A percentile compares a stretch with the other conserved stretches of the same genome.
Conservation (phyloP, 305 asterid genomes). For the Fraxinus baroniana region DNA sequence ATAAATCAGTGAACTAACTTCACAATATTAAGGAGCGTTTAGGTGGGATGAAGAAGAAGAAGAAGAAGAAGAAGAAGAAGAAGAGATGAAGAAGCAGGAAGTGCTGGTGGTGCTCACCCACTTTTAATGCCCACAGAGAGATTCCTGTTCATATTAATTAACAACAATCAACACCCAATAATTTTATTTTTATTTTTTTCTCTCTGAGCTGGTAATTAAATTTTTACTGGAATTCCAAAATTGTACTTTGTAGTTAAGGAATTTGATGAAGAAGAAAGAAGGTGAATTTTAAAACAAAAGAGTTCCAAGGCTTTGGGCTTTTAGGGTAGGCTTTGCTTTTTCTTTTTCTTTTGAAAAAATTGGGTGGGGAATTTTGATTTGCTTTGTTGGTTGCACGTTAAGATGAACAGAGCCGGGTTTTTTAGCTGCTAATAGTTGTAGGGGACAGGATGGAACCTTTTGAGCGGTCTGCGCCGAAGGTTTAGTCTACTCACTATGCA, state of each 20-base stretch:
- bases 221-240: not conserved
- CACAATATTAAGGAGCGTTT: not conserved
- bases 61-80: not conserved
- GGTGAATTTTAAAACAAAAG: not conserved
- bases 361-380: conserved; percentile 1
- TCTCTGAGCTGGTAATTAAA: not conserved
- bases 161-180: not conserved
- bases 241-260: conserved; percentile 25
- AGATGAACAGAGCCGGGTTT: not conserved
- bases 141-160: conserved; percentile 29
- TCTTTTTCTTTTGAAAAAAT: not conserved
- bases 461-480: conserved; percentile 3
- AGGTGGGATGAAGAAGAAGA: conserved; percentile 4
- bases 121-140: conserved; percentile 36
- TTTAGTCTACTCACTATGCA: not conserved
- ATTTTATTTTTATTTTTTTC: no score
- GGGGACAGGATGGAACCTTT: not conserved
- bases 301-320: not conserved
- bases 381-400: conserved; percentile 1
- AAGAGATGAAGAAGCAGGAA: not conserved
- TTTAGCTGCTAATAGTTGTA: not conserved
- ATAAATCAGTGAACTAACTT: not conserved
- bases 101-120: conserved; percentile 18
- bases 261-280: not conserved
- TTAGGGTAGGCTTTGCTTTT: not conserved